Evolutionary conservation across 2,329 filamentous ascomycete species (phyloP), one percentile per base, ranked within the genome.

Genomic region (Colletotrichum musicola): DNA sequence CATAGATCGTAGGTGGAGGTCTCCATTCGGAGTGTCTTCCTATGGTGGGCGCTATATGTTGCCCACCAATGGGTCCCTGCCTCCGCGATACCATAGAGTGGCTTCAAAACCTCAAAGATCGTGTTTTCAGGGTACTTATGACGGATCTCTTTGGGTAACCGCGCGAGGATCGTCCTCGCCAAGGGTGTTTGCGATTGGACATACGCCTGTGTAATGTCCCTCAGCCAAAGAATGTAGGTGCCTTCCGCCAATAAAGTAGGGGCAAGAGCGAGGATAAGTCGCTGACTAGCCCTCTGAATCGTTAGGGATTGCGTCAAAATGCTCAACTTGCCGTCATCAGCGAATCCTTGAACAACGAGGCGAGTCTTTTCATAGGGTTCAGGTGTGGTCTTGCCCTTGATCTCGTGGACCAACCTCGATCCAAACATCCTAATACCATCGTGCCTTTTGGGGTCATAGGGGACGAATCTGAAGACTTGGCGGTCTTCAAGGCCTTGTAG

Each of bases 161-260:
- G 10, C 0, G 44, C 46, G 9, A 60, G 27, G 12, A 60, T n/a
- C 4, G 14, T 16, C 1, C 44, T 7, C 6, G 38, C 42, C 0
- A 60, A 2, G n/a, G 1, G 42, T 38, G 4, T n/a, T 3, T 16
- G 20, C 2, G 18, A 60, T 14, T 60, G 10, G 1, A n/a, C 14
- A 14, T 60, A 50, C 3, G 18, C 57, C 2, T 60, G 12, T 2
- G 44, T 60, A 2, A 42, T 50, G 3, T 50, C 46, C 2, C 46
- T 3, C 1, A 50, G 10, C 57, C 40, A 60, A 6, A 60, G 18
- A 22, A 22, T 3, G 20, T 22, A 22, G 3, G 2, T 22, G 1
- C 27, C 18, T 0, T 22, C 3, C 1, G 3, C 4, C 0, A 60
- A 2, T 2, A 50, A 6, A 0, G 4, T 16, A 0, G 6, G 18